A percentile compares a stretch with the other conserved stretches of the same genome.
These are phyloP conservation scores for Triticum dicoccoides DNA, from an alignment of 176 grass and related monocot species.

Conservation along the genomic window DNA sequence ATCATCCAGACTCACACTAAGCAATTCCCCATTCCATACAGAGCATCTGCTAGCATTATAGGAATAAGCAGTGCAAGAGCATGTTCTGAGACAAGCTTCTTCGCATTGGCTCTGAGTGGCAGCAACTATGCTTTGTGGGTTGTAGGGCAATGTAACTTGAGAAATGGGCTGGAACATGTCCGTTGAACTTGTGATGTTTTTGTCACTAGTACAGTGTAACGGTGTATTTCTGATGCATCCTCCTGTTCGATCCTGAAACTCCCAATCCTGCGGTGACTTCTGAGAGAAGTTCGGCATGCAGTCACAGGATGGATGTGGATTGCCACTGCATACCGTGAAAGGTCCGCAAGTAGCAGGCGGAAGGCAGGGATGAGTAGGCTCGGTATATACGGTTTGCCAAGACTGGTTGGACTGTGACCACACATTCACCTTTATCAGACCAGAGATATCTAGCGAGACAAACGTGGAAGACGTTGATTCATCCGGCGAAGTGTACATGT, in stretches of 20 bases:
- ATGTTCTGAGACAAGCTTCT: background rate
- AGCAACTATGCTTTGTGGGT: background rate
- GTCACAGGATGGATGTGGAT: background rate
- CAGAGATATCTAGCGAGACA: constrained; percentile 1
- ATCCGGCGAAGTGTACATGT: background rate
- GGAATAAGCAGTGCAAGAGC: background rate
- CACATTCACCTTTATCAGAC: background rate
- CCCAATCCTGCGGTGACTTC: background rate
- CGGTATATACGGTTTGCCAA: background rate
- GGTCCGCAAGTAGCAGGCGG: background rate
- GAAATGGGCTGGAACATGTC: background rate
- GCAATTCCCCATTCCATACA: background rate
- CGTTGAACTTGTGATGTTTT: background rate
- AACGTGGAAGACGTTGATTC: background rate
- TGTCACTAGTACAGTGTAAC: background rate
- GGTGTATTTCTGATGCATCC: background rate
- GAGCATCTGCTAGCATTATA: background rate
- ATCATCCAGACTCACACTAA: background rate
- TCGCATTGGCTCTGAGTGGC: background rate
- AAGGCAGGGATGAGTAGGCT: background rate
- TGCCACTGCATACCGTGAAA: background rate
- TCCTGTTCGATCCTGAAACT: background rate
- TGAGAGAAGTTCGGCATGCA: background rate
- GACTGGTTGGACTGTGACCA: background rate
- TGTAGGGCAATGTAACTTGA: background rate